phyloP scores from a whole-genome alignment of 2,329 filamentous ascomycete genomes.

The Stachybotrys chartarum region DNA sequence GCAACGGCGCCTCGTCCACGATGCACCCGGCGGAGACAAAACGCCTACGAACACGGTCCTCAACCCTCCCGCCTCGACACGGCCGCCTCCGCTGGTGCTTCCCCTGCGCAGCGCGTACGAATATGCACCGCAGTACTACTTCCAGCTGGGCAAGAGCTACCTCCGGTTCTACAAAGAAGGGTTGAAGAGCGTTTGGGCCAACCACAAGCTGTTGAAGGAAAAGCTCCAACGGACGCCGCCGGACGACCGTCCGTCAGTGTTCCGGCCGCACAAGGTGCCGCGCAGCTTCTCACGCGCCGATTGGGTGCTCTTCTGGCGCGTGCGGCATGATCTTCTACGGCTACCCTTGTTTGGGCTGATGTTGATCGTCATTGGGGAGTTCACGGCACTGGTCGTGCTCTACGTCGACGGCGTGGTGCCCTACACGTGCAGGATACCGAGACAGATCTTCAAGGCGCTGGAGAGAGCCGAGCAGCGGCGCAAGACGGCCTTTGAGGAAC shows the following conservation, averaged over 20 bases:
- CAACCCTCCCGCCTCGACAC: constrained; percentile 68
- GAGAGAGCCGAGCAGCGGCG: constrained; percentile 48
- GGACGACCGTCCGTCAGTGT: constrained; percentile 44
- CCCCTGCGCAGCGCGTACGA: constrained; percentile 41
- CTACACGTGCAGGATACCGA: constrained; percentile 73
- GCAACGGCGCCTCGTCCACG: constrained; percentile 13
- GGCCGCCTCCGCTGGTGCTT: constrained; percentile 60
- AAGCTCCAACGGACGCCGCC: constrained; percentile 36
- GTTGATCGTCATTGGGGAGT: constrained; percentile 74
- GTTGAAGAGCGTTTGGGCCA: constrained; percentile 65
- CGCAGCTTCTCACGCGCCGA: constrained; percentile 50
- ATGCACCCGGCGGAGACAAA: constrained; percentile 9
- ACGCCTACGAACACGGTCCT: constrained; percentile 33
- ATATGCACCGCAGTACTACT: constrained; percentile 39
- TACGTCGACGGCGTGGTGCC: constrained; percentile 67
- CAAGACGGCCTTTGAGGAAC: constrained; percentile 36
- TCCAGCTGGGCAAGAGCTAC: constrained; percentile 66
- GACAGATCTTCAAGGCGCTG: constrained; percentile 55
- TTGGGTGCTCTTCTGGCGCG: constrained; percentile 63
- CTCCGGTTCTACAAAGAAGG: constrained; percentile 82
- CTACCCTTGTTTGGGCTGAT: constrained; percentile 73
- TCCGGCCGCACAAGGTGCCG: constrained; percentile 23
- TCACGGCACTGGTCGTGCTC: constrained; percentile 74
- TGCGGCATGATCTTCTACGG: constrained; percentile 64
- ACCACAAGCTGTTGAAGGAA: constrained; percentile 46